Evolutionary conservation across 805 yeast genomes (phyloP), one percentile per base, ranked within the genome.

Genomic region (Vanderwaltozyma tropicalis): DNA sequence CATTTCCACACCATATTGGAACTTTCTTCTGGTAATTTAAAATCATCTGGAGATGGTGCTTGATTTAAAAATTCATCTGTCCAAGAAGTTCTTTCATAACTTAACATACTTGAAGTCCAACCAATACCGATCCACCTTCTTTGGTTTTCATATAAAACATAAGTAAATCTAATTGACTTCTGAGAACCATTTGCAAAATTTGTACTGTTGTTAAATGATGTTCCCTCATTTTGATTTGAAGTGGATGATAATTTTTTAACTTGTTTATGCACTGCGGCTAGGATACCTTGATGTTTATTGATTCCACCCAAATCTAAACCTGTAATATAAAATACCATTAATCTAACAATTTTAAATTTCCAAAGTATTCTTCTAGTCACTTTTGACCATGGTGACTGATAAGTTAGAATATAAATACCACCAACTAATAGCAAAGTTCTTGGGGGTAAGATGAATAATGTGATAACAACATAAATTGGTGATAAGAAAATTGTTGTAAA

Each of bases 71-170:
- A 88, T 58, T 88, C 96, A 57, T 89, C 98, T 0, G 97, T 88
- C 96, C 97, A 89, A 3, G 97, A 80, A 0, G 95, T 79, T 55
- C 98, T 73, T 62, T 89, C 98, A 55, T 89, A 89, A 35, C 94
- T 80, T 44, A 92, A 69, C 55, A 92, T 68, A 53, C 87, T 87
- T 13, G 94, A 69, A 0, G 97, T 89, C 98, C 98, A 89, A 11
- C 98, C 98, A 49, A 89, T 84, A 12, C 96, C 97, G 28, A 89
- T 68, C 98, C 98, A 89, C 51, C 94, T 78, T 54, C 98, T 76
- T 64, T 89, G 97, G 58, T 89, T 89, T 58, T 89, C 98, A 59
- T 79, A 88, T 10, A 92, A 67, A 2, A 86, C 96, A 60, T 85
- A 89, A 4, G 96, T 88, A 60, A 88, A 92, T 39, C 41, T 38